phyloP scores from a whole-genome alignment of 2,329 filamentous ascomycete genomes.

The Amylocarpus encephaloides region DNA sequence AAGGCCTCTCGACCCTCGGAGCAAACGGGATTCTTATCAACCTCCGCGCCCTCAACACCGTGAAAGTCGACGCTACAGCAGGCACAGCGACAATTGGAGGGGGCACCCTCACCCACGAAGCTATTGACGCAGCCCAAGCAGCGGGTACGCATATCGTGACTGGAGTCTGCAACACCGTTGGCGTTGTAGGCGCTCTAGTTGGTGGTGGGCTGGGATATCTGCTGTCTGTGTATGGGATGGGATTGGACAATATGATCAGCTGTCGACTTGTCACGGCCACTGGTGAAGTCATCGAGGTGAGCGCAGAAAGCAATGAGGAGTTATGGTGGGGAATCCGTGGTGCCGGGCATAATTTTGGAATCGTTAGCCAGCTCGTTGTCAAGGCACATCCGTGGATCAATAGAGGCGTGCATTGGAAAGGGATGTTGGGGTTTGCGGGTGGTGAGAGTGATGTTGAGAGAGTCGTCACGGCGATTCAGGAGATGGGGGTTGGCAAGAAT shows the following conservation, averaged over 20 bases:
- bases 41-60: not conserved
- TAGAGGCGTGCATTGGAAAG: slow-evolving; percentile 5
- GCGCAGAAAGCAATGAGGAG: not conserved
- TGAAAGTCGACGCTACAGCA: not conserved
- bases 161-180: not conserved
- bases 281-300: not conserved
- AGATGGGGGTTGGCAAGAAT: slow-evolving; percentile 2
- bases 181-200: not conserved
- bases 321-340: not conserved
- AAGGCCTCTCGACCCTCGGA: not conserved
- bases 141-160: not conserved
- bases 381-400: not conserved
- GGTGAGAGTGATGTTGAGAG: not conserved
- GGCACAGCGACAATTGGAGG: slow-evolving; percentile 5
- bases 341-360: not conserved
- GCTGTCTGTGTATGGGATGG: not conserved
- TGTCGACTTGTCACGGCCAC: not conserved
- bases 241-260: not conserved
- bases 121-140: not conserved
- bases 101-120: slow-evolving; percentile 3
- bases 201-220: not conserved
- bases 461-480: not conserved
- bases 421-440: slow-evolving; percentile 1
- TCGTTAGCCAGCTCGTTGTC: not conserved
- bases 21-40: not conserved